Base-by-base conservation (phyloP, 306 rosid genomes). In the Phaseolus lunatus region DNA sequence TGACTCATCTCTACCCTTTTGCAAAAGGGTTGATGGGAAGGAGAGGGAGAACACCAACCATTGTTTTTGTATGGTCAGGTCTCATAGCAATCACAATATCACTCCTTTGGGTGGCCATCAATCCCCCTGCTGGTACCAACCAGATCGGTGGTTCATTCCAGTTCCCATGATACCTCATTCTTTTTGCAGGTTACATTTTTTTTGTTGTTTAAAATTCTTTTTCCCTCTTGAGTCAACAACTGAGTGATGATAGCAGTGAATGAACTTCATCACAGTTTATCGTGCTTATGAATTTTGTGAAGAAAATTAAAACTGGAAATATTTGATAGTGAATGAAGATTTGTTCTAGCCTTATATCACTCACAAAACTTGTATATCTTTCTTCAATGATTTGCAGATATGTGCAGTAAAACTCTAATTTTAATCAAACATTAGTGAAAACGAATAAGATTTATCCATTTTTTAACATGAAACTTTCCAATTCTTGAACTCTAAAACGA, bases 61-160 rank as follows among this genome's bases (percentile, higher is more conserved):
- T 92, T 89, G 98, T 94, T 81, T 94, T 89, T 87, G 98, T 95
- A 23, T 95, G 98, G 98, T 95, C 98, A 45, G 98, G 97, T 5
- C 89, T 95, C 44, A 86, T 94, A 52, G 94, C 98, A 5, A 90
- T 94, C 84, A 94, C 94, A 24, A 94, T 94, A 44, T 94, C 98
- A 64, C 98, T 94, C 79, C 88, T 95, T 10, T 95, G 98, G 98
- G 98, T 95, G 57, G 97, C 98, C n/a, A 92, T 95, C 80, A 92
- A 84, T 72, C 98, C 98, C 16, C 98, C 98, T 13, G 68, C 90
- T 13, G 90, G 93, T 70, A 15, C 85, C 1, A 79, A 35, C 82
- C 86, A 92, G 73, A 94, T 94, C 50, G 98, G 98, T 52, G 98
- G 98, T 45, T 94, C 98, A 10, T 94, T 94, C 84, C 82, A 85